phyloP scores from a whole-genome alignment of 306 rosid genomes.

The Rosa rugosa region DNA sequence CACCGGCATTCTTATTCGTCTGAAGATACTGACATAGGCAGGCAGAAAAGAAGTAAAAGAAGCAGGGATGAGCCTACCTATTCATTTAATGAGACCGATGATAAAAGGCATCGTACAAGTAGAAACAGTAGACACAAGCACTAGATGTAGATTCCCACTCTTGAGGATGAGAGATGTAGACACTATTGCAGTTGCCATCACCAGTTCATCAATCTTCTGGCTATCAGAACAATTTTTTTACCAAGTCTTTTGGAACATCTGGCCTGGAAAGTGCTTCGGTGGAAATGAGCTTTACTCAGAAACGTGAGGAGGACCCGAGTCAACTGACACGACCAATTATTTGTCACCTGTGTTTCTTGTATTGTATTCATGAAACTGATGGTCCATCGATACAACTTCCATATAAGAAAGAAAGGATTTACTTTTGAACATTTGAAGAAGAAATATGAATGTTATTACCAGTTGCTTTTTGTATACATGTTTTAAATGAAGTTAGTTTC shows the following conservation, averaged over 20 bases:
- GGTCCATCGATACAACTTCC: background rate
- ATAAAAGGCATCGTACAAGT: slow-evolving; percentile 24
- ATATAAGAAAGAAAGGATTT: background rate
- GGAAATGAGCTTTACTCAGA: background rate
- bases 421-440: background rate
- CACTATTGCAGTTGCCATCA: background rate
- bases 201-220: background rate
- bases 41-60: slow-evolving; percentile 27
- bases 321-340: background rate
- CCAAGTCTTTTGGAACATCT: background rate
- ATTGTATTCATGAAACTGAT: background rate
- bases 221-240: background rate
- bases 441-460: background rate
- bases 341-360: background rate
- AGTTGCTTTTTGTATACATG: too few relatives aligned
- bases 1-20: slow-evolving; percentile 25
- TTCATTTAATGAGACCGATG: slow-evolving; percentile 26
- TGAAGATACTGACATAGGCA: slow-evolving; percentile 30
- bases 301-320: background rate
- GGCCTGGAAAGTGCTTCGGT: background rate
- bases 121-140: slow-evolving; percentile 25
- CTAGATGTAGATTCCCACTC: background rate
- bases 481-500: background rate
- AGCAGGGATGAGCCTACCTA: slow-evolving; percentile 24
- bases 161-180: background rate